Percentiles rank a stretch among this genome's conserved stretches.
phyloP scores from a whole-genome alignment of 2,329 filamentous ascomycete genomes.

The Trichoderma atrobrunneum region DNA sequence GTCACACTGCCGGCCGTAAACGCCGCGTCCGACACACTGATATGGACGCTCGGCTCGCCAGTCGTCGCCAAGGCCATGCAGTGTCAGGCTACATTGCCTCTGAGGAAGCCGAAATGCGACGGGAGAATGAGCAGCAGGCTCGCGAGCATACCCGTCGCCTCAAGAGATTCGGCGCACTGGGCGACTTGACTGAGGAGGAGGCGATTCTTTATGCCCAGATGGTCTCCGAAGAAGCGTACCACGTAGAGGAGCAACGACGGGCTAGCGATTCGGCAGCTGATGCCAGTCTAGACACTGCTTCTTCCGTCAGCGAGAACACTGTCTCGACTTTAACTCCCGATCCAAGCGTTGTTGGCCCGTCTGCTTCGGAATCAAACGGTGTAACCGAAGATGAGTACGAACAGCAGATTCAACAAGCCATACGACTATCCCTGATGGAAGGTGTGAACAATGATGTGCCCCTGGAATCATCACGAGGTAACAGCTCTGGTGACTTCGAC shows the following conservation, averaged over 20 bases:
- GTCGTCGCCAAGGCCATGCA: constrained; percentile 60
- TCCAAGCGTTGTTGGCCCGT: constrained; percentile 41
- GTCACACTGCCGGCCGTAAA: constrained; percentile 72
- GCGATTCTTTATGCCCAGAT: constrained; percentile 63
- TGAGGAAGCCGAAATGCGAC: constrained; percentile 77
- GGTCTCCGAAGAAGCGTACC: constrained; percentile 60
- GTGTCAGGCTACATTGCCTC: constrained; percentile 80
- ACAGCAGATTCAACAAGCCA: constrained; percentile 60
- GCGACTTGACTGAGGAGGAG: constrained; percentile 64
- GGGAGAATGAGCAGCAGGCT: constrained; percentile 64
- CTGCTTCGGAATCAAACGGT: constrained; percentile 35
- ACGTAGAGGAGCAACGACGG: constrained; percentile 55
- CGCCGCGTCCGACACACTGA: constrained; percentile 71
- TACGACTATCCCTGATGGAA: constrained; percentile 60
- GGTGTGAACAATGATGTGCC: constrained; percentile 47
- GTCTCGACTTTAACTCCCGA: constrained; percentile 55
- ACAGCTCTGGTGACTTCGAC: constrained; percentile 49
- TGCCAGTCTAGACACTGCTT: constrained; percentile 42
- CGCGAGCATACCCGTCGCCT: constrained; percentile 70
- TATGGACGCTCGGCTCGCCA: constrained; percentile 44
- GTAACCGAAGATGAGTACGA: constrained; percentile 48
- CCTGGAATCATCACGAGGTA: constrained; percentile 28
- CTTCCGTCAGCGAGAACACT: constrained; percentile 41
- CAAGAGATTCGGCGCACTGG: constrained; percentile 71
- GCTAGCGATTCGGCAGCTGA: constrained; percentile 52